phyloP scores from a whole-genome alignment of 2,329 filamentous ascomycete species.

The Fusarium pseudograminearum region DNA sequence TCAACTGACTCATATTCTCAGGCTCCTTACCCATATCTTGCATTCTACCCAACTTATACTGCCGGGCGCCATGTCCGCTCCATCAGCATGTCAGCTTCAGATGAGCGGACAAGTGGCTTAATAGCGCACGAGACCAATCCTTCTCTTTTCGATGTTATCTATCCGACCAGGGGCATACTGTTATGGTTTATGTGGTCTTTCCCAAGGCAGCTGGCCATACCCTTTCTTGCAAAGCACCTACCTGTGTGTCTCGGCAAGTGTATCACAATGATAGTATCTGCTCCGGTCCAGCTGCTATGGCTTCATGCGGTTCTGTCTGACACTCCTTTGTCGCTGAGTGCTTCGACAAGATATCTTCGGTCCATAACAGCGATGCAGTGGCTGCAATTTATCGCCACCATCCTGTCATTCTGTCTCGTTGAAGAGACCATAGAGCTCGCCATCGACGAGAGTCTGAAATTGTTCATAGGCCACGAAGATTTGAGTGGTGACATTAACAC shows the following conservation, averaged over 20 bases:
- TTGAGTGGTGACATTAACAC: not conserved
- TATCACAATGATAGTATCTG: fast-evolving
- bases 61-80: not conserved
- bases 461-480: not conserved
- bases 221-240: fast-evolving
- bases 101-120: too few relatives aligned
- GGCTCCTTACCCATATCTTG: conserved; percentile 6
- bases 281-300: not conserved
- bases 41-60: not conserved
- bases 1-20: not conserved
- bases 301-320: not conserved
- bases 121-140: too few relatives aligned
- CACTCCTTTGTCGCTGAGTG: fast-evolving
- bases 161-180: not conserved
- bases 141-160: not conserved
- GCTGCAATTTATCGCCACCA: not conserved
- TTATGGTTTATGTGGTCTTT: not conserved
- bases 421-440: not conserved
- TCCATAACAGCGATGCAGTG: not conserved
- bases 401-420: not conserved
- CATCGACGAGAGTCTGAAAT: not conserved
- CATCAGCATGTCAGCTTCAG: fast-evolving
- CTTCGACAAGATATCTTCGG: not conserved
- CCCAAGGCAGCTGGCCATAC: not conserved
- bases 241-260: fast-evolving